Conservation (phyloP, 2,329 filamentous ascomycete genomes). For the Ustilaginoidea virens region DNA sequence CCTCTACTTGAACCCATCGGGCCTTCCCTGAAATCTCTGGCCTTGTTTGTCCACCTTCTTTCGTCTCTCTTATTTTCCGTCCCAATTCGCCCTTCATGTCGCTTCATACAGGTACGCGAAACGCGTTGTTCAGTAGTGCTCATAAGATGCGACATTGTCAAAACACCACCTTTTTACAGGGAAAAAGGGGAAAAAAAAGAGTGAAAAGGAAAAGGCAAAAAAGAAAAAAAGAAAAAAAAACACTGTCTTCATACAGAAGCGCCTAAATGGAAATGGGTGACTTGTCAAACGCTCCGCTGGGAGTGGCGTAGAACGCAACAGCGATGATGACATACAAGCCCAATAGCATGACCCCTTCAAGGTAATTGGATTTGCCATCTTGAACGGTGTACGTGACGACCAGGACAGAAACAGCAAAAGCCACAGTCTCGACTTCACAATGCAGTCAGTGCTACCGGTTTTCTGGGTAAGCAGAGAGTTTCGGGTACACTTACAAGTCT, state of each 20-base stretch:
- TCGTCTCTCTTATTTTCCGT: no score
- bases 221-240: no score
- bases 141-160: not conserved
- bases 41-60: not conserved
- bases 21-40: not conserved
- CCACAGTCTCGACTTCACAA: slow-evolving; percentile 50
- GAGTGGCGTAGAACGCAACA: slow-evolving; percentile 42
- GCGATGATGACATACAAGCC: slow-evolving; percentile 44
- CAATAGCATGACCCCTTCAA: slow-evolving; percentile 58
- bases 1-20: no score
- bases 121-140: no score
- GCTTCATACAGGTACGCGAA: no score
- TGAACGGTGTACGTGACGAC: slow-evolving; percentile 65
- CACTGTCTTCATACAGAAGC: not conserved
- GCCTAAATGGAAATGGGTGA: no score
- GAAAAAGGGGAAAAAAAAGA: no score
- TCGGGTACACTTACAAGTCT: slow-evolving; percentile 29
- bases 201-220: no score
- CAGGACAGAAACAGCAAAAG: slow-evolving; percentile 60
- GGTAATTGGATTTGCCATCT: slow-evolving; percentile 72
- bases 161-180: not conserved
- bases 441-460: not conserved
- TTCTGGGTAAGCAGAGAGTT: not conserved
- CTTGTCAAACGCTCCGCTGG: slow-evolving; percentile 29
- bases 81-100: not conserved